Base-by-base conservation (phyloP, 345 rosid genomes). In the Cardamine occulta region DNA sequence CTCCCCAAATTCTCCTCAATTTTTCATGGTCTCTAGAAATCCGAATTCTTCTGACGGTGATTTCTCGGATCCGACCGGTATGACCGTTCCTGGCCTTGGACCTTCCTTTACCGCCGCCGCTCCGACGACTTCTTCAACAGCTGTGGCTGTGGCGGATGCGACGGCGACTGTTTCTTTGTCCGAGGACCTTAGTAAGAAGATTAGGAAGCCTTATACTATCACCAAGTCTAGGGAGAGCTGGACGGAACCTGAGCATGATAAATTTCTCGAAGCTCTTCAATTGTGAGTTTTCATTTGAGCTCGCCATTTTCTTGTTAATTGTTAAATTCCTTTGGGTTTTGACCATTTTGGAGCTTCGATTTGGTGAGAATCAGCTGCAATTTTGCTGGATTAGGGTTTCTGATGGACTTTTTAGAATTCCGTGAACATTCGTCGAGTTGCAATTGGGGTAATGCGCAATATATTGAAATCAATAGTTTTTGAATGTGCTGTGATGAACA, bases 211-310 rank as follows among this genome's bases (percentile, higher is more conserved):
- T 56, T 91, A 91, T 79, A 91, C 91, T 45, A 88, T 91, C 74
- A 84, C 91, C 77, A 91, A 91, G 86, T 91, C 93, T 2, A 85
- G 97, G 52, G 93, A 91, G 88, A 91, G 90, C 88, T 91, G 97
- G 97, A 91, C 96, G 10, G 97, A 91, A 19, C 97, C 97, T n/a
- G 97, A 91, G 76, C 97, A 91, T 80, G 97, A 91, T 79, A 91
- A 91, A 77, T 91, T 91, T 72, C 91, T 91, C 28, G 97, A 89
- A 82, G 97, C 97, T 70, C 91, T 91, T 31, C 97, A 91, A 81
- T 86, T 91, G 97, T 91, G 85, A 88, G 77, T 75, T 34, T 18
- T 4, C 29, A 26, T 54, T 63, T 29, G 5, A 19, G 29, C 6
- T 62, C 45, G 8, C 40, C 37, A 70, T 53, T 62, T 62, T 70